Evolutionary conservation across 2,329 filamentous ascomycete species (phyloP).

Genomic region (Pyrenophora seminiperda): DNA sequence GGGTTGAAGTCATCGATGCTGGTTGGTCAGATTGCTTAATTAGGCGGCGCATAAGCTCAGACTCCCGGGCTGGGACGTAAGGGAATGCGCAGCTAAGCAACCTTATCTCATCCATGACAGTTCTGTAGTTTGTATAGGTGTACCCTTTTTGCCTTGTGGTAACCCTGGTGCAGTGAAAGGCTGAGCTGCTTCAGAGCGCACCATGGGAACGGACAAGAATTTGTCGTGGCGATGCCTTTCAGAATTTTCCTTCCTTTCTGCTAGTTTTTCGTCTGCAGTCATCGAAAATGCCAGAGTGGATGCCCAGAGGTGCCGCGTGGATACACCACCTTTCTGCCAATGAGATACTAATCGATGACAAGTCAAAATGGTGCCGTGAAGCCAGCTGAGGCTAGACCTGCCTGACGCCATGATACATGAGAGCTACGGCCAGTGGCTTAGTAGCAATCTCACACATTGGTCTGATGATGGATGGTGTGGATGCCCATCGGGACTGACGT

Average conservation of each 20-base stretch:
- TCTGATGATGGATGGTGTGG: too few species aligned
- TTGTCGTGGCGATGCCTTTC: background rate
- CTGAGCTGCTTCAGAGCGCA: background rate
- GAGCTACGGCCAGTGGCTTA: too few species aligned
- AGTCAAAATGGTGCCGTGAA: background rate
- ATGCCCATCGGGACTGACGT: too few species aligned
- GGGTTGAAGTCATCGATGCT: background rate
- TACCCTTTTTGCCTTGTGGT: too few species aligned
- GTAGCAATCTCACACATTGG: background rate
- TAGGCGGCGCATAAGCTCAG: constrained; percentile 5
- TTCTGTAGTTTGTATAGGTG: background rate
- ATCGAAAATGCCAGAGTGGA: background rate
- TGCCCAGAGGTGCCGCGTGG: background rate
- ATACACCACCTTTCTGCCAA: constrained; percentile 1
- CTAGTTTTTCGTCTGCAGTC: background rate
- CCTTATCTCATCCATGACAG: background rate
- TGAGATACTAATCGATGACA: background rate
- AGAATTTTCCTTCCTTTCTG: background rate
- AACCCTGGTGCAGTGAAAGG: background rate
- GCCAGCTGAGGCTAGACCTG: too few species aligned
- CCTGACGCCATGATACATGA: too few species aligned
- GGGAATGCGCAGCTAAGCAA: background rate
- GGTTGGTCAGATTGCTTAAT: constrained; percentile 12
- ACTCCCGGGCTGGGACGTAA: constrained; percentile 1
- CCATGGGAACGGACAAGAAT: background rate